Base-by-base conservation (phyloP, 108 stramenopile species). In the Stephanodiscus triporus region DNA sequence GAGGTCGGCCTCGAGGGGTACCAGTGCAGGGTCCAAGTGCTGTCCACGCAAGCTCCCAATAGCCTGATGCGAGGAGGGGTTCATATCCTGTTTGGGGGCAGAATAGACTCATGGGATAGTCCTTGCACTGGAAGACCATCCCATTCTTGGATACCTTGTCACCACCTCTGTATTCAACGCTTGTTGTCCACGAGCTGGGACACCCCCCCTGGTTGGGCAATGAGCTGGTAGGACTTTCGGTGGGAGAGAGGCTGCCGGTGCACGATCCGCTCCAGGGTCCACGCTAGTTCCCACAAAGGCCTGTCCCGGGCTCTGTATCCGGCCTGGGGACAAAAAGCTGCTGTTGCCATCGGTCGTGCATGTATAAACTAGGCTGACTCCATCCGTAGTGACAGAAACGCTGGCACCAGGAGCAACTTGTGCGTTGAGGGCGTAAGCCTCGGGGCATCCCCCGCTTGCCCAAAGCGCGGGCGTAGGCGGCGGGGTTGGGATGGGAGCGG, bases 111-210 rank as follows among this genome's bases (percentile, higher is more conserved):
- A 19, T 20, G 19, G 66, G 66, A 50, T 22, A 55, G 9, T 2
- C 51, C 1, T 67, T 53, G 66, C 66, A 67, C 37, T 38, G 16
- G 22, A 48, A 67, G 29, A 67, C 66, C 20, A 54, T 30, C 2
- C 19, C 10, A 0, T 20, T 20, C 22, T 54, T 27, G 51, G 50
- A 37, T 19, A 67, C 66, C 16, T 20, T 32, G 30, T 67, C 66
- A 7, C 66, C 66, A 0, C 36, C 66, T 10, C 22, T 36, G 34
- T 67, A 67, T n/a, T n/a, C 3, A 16, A 2, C 51, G 23, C 0
- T 2, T 0, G 4, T n/a, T 4, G 4, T 19, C 53, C 17, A 67
- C 26, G 30, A 34, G 0, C 16, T 10, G 27, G 66, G 66, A n/a
- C 66, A 67, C 9, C 66, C 66, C 2, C 51, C 51, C 24, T 34